Evolutionary conservation across 139 green algal genomes (phyloP).

Genomic region (Chlorella sp.): DNA sequence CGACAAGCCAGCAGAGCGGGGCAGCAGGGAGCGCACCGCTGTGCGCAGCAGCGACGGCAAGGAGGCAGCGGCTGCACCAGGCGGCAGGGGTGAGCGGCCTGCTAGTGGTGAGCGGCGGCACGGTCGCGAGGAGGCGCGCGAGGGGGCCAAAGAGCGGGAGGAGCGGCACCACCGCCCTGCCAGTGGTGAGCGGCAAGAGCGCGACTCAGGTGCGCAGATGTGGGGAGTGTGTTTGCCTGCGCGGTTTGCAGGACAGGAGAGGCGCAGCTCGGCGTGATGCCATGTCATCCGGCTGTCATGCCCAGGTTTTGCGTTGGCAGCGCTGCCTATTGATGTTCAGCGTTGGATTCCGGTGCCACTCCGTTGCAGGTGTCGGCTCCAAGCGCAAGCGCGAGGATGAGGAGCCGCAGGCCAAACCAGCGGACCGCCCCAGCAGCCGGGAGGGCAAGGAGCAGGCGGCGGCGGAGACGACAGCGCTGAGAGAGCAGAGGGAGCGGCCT

Average conservation of each 20-base stretch:
- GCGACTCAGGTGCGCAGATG: not conserved
- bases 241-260: not conserved
- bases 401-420: not conserved
- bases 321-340: not conserved
- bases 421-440: not conserved
- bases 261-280: not conserved
- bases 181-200: not conserved
- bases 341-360: not conserved
- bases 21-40: not conserved
- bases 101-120: not conserved
- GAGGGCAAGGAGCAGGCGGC: not conserved
- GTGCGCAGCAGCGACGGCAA: not conserved
- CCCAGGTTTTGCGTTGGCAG: not conserved
- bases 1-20: not conserved
- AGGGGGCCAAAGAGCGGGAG: not conserved
- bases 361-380: not conserved
- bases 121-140: not conserved
- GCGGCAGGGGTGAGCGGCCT: not conserved
- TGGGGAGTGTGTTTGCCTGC: no score
- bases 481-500: not conserved
- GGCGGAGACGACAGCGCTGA: not conserved
- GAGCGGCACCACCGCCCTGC: not conserved
- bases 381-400: constrained; percentile 28
- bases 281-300: not conserved
- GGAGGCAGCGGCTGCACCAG: not conserved